Base-by-base conservation (phyloP, 2,329 filamentous ascomycete species). In the Nannizziopsis barbatae region DNA sequence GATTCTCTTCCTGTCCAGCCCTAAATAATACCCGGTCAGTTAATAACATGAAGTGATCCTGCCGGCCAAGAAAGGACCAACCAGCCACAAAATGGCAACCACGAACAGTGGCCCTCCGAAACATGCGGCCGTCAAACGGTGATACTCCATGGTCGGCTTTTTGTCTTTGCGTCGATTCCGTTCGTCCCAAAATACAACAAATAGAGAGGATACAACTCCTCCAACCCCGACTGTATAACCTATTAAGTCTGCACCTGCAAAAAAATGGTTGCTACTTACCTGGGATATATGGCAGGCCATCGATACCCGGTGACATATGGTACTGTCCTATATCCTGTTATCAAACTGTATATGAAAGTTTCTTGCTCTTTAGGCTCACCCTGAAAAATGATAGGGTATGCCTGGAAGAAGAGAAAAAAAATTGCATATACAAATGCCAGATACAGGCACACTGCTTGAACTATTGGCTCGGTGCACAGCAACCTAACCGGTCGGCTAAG, bases 81-180 rank as follows among this genome's bases (percentile, higher is more conserved):
- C 48, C 7, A 65, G 56, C 81, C 44, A 77, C 60, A 48, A 81
- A 66, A 53, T 76, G 68, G n/a, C 77, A 72, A 65, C 52, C 5
- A 64, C 61, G 33, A 60, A 62, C 33, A 86, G 65, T 0, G 83
- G 83, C 0, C 84, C 83, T 1, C 82, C 84, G 20, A 86, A 57
- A 58, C 77, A 83, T 3, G 83, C 84, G 2, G 88, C 72, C 0
- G 84, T 84, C 0, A 89, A 70, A 1, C 84, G 76, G 3, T 79
- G 75, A 60, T 79, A 84, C 47, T 61, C 59, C 52, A 36, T 37
- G 2, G 45, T 35, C 2, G 15, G 32, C 30, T 33, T 45, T 45
- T 43, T 48, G 11, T 17, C 8, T 22, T 35, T 44, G 10, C 35
- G 39, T 8, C 31, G 43, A 10, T 48, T 20, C 27, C 27, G 30